These are phyloP conservation scores for Arthrobotrys sphaeroides DNA, from an alignment of 2,329 filamentous ascomycete species.

Conservation along the genomic window DNA sequence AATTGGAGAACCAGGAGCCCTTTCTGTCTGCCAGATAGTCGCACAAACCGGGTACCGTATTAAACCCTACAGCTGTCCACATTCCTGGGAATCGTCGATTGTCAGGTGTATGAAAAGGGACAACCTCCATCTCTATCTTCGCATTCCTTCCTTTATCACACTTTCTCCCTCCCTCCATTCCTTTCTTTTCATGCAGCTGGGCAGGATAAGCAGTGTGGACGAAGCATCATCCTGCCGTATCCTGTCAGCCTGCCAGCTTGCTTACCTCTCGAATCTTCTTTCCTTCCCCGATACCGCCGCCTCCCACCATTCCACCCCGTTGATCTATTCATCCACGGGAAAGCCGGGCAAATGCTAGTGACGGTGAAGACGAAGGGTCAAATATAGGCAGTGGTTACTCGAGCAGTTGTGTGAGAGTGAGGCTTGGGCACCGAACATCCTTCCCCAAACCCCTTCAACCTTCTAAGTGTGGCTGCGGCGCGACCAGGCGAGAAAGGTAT, in stretches of 20 bases:
- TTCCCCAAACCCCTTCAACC: not conserved
- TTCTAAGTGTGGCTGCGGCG: not conserved
- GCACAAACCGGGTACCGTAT: conserved; percentile 32
- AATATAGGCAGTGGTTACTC: too few relatives aligned
- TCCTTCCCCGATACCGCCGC: not conserved
- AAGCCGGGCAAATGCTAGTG: not conserved
- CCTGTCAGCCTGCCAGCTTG: conserved; percentile 1
- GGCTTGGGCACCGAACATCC: not conserved
- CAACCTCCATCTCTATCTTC: not conserved
- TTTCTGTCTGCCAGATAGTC: conserved; percentile 7
- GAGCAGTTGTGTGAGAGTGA: not conserved
- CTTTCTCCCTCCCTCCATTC: too few relatives aligned
- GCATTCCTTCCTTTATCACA: conserved; percentile 30
- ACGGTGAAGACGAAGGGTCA: not conserved
- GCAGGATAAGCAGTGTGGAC: not conserved
- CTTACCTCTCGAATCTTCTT: not conserved
- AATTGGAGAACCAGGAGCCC: conserved; percentile 22
- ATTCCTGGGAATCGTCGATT: conserved; percentile 17
- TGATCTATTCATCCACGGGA: not conserved
- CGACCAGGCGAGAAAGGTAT: conserved; percentile 13
- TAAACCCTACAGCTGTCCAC: conserved; percentile 32
- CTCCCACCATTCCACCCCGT: not conserved
- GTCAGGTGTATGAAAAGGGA: conserved; percentile 11
- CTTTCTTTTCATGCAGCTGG: conserved; percentile 20
- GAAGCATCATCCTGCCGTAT: conserved; percentile 1